These are phyloP conservation scores for Rhododendron vialii DNA, from an alignment of 148 eudicot species.

Conservation along the genomic window DNA sequence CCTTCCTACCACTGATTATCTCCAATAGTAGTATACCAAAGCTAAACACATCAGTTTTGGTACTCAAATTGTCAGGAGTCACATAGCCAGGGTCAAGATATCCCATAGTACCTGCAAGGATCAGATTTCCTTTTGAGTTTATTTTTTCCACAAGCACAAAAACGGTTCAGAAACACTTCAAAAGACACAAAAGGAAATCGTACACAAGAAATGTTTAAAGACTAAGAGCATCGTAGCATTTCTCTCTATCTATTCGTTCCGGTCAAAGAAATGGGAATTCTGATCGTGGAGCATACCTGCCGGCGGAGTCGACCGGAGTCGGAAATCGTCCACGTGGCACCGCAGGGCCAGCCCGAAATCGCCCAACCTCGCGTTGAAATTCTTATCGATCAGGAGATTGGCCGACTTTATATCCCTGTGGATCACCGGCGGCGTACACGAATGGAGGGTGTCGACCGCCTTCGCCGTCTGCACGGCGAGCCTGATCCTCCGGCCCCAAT, in stretches of 20 bases:
- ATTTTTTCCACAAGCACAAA: neutral
- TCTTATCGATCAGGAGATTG: conserved; percentile 64
- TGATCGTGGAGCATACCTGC: conserved; percentile 49
- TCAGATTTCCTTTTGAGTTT: neutral
- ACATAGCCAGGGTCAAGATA: conserved; percentile 86
- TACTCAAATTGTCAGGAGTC: conserved; percentile 87
- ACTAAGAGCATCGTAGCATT: neutral
- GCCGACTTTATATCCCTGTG: conserved; percentile 94
- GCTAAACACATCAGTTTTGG: conserved; percentile 86
- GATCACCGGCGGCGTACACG: conserved; percentile 71
- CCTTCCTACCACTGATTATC: conserved; percentile 90
- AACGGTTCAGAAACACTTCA: neutral
- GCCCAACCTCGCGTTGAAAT: conserved; percentile 59
- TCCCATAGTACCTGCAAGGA: conserved; percentile 66
- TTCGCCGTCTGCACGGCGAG: conserved; percentile 64
- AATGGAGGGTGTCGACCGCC: conserved; percentile 66
- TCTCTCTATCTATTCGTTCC: no score
- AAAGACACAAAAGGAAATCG: neutral
- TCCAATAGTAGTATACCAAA: conserved; percentile 85
- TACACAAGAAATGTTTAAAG: neutral
- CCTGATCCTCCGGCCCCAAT: conserved; percentile 53
- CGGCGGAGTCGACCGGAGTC: conserved; percentile 69
- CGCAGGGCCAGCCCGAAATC: conserved; percentile 81
- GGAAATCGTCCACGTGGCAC: conserved; percentile 48
- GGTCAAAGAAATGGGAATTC: neutral